Base-by-base conservation (phyloP, 345 rosid species). In the Dipteronia sinensis region DNA sequence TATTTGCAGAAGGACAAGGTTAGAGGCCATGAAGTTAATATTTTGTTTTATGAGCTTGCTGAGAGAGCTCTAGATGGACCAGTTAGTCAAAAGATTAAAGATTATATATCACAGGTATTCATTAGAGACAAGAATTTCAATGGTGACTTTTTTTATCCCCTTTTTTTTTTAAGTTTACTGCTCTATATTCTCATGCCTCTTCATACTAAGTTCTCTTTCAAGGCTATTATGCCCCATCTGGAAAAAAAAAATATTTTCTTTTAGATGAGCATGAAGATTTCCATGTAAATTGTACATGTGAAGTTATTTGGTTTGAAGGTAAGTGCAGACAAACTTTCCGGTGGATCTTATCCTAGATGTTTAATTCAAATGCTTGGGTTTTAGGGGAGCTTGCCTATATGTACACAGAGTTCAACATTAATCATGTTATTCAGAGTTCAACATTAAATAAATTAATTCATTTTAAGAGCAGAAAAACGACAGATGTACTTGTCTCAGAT, bases 1-100 rank as follows among this genome's bases (percentile, higher is more conserved):
- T 94, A 86, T 85, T 86, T 96, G 88, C 97, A 90, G 83, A 96
- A 96, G 85, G 89, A 88, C 77, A 92, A 89, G 88, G 93, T 91
- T 23, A 88, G 38, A 81, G 91, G 97, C 51, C 97, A 95, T 31
- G 99, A 96, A 82, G 98, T 97, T 63, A 90, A 23, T 82, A 83
- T 84, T 47, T 38, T 90, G 78, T 82, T 86, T 69, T 96, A 92
- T 70, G 91, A 90, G 82, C 95, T 96, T 77, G 99, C 99, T 15
- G 98, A 91, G 90, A 94, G 98, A 88, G 97, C 97, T 29, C 82
- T 88, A 71, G 98, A 96, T 82, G 85, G 87, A 5, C 88, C 89
- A 67, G 81, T 91, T 51, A 82, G 69, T 1, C 93, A 89, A 69
- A 90, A 73, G 78, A 79, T 91, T 46, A 94, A 91, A 80, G 93